Evolutionary conservation across 2,329 filamentous ascomycete genomes (phyloP).

Genomic region (Aspergillus nomiae): DNA sequence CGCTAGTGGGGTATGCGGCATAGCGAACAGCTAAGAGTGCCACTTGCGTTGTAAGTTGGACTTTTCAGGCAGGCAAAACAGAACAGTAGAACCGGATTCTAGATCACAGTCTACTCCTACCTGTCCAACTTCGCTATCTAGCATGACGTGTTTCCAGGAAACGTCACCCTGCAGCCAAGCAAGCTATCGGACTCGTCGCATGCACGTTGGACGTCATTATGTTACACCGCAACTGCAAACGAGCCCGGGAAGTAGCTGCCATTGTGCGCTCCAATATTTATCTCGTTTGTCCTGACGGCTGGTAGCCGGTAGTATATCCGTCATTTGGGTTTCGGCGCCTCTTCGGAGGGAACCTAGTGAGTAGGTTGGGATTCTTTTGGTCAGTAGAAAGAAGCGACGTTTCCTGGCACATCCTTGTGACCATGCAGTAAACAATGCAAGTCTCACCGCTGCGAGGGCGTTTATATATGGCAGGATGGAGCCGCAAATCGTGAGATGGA

Average conservation of each 20-base stretch:
- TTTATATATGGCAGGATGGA: neutral
- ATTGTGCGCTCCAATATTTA: neutral
- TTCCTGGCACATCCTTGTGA: neutral
- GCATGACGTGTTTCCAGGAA: neutral
- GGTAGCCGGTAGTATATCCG: neutral
- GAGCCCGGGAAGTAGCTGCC: neutral
- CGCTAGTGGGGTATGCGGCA: too few relatives aligned
- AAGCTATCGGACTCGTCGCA: neutral
- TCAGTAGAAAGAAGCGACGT: neutral
- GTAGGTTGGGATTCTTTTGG: neutral
- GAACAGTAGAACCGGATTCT: neutral
- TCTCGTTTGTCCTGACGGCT: neutral
- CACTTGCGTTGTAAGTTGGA: neutral
- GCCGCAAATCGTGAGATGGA: neutral
- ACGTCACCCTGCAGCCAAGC: neutral
- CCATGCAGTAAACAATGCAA: neutral
- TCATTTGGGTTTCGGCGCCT: neutral
- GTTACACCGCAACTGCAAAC: neutral
- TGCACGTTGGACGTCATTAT: neutral
- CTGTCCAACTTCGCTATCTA: neutral
- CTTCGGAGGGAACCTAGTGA: neutral
- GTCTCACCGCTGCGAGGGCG: neutral
- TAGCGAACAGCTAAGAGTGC: neutral
- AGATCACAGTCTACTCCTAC: neutral
- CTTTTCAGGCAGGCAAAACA: neutral